Evolutionary conservation across 2,329 filamentous ascomycete genomes (phyloP).

Genomic region (Apiospora sp.): DNA sequence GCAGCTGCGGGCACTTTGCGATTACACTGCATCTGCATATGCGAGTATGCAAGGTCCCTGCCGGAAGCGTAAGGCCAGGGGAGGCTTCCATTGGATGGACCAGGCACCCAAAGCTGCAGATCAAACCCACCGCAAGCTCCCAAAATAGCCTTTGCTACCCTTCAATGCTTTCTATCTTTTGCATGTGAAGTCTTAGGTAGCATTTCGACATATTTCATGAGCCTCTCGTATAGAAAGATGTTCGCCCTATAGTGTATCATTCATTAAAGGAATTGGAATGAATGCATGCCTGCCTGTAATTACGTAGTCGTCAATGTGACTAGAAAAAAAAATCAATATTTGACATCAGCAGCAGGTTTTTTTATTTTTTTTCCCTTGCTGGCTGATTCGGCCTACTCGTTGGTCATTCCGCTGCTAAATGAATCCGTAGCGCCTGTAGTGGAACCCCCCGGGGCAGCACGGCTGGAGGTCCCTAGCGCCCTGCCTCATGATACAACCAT

Average conservation of each 20-base stretch:
- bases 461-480: slow-evolving; percentile 7
- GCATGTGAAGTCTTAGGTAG: neutral
- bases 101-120: neutral
- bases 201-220: neutral
- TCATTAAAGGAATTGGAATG: neutral
- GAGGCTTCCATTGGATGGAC: neutral
- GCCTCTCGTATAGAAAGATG: neutral
- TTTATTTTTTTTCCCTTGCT: neutral
- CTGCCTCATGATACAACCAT: neutral
- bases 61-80: neutral
- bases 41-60: neutral
- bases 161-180: neutral
- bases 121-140: neutral
- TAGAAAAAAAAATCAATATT: neutral
- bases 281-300: neutral
- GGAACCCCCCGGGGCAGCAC: slow-evolving; percentile 3
- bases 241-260: no score
- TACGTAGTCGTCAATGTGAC: neutral
- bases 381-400: neutral
- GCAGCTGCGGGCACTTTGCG: neutral
- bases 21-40: neutral
- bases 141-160: neutral
- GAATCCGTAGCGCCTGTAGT: slow-evolving; percentile 1
- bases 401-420: neutral
- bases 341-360: neutral